Evolutionary conservation across 345 rosid genomes (phyloP), one percentile per base, ranked within the genome.

Genomic region (Draba incana): DNA sequence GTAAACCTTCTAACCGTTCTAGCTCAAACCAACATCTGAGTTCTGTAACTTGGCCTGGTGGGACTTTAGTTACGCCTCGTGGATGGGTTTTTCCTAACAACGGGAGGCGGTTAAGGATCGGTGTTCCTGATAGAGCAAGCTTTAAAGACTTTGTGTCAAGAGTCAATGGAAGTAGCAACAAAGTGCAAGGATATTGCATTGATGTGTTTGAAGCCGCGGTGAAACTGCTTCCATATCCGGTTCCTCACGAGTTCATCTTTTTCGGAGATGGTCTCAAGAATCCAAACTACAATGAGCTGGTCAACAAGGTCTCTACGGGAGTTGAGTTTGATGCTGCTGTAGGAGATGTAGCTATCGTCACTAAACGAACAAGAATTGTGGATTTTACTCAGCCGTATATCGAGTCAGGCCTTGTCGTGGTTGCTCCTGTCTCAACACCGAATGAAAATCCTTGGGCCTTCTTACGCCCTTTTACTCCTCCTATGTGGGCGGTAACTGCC

Each of bases 61-160:
- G 95, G 67, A 57, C 48, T 28, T 77, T 57, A 10, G 67, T 48
- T 20, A 78, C 2, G 42, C 98, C 97, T 66, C 95, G 98, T 37
- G 98, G 98, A 63, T 93, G 98, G 97, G 87, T 90, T 30, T 88
- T 93, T 57, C 94, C 84, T 14, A 72, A 88, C 70, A 90, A 93
- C 49, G 98, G 96, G 25, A 84, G 72, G 79, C 64, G 66, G 73
- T 74, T 93, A 62, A 84, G 84, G 68, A 86, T 93, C 25, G 98
- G 89, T 63, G 80, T 90, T 54, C 98, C 98, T 3, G 68, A 81
- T 69, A 81, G 96, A 42, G 87, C 80, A 64, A 81, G 96, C 76
- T 93, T 70, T 77, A 76, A n/a, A 47, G 80, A 81, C 47, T 75
- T 87, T 62, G 84, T 90, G 23, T 76, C 76, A 44, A 78, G 67